Conservation (phyloP, 768 basidiomycete species). For the Lentinus brumalis region DNA sequence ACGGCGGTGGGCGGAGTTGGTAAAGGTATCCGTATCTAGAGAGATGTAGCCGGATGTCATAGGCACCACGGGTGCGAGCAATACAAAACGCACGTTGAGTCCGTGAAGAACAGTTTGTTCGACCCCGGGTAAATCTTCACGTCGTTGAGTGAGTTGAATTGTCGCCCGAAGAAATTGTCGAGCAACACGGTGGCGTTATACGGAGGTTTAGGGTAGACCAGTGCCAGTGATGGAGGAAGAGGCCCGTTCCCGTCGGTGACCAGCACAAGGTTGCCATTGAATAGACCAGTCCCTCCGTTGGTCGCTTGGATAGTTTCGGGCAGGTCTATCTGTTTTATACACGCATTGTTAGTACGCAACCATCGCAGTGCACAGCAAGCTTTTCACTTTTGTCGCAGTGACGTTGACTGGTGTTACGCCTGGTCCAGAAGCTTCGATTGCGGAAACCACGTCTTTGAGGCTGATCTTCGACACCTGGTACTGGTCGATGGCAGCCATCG, state of each 20-base stretch:
- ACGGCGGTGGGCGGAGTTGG: slow-evolving; percentile 65
- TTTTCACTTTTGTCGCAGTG: slow-evolving; percentile 42
- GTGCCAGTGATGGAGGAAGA: slow-evolving; percentile 60
- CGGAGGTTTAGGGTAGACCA: slow-evolving; percentile 65
- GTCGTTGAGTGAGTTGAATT: slow-evolving; percentile 84
- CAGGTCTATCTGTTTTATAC: slow-evolving; percentile 50
- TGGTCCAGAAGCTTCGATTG: slow-evolving; percentile 36
- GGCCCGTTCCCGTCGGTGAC: slow-evolving; percentile 66
- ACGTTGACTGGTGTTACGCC: slow-evolving; percentile 45
- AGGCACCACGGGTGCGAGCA: not conserved
- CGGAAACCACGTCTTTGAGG: slow-evolving; percentile 53
- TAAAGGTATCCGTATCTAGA: slow-evolving; percentile 64
- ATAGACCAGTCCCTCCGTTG: slow-evolving; percentile 69
- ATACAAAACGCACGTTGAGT: slow-evolving; percentile 49
- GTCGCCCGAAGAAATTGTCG: slow-evolving; percentile 78
- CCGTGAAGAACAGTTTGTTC: slow-evolving; percentile 75
- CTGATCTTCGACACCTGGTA: slow-evolving; percentile 66
- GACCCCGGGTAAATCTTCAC: slow-evolving; percentile 69
- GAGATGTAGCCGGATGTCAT: not conserved
- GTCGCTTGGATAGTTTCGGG: slow-evolving; percentile 66
- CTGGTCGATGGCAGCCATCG: slow-evolving; percentile 61
- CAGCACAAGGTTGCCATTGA: slow-evolving; percentile 58
- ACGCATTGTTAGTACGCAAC: not conserved
- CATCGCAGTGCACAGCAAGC: slow-evolving; percentile 5
- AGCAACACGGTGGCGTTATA: slow-evolving; percentile 69